Evolutionary conservation across 1,284 basidiomycete genomes (phyloP).

Genomic region (Ceratobasidium papillatum): DNA sequence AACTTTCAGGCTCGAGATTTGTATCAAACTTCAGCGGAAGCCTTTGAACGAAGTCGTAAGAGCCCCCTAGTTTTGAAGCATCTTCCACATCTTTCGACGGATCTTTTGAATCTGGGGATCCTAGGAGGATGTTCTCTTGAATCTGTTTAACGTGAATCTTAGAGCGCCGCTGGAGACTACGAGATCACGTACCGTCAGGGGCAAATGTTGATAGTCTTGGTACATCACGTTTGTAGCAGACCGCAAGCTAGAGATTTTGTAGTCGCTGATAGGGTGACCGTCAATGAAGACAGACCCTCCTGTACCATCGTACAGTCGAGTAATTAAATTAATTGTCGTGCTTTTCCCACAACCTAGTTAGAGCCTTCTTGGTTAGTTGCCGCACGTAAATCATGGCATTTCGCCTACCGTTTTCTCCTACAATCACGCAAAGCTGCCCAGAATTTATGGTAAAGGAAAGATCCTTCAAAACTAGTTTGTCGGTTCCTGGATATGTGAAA

Average conservation of each 20-base stretch:
- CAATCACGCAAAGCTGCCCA: conserved; percentile 44
- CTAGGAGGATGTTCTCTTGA: conserved; percentile 42
- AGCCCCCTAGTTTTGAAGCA: conserved; percentile 39
- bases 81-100: conserved; percentile 29
- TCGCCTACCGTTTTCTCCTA: conserved; percentile 42
- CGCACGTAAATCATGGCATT: background rate
- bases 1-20: background rate
- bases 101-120: conserved; percentile 8
- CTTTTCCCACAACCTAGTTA: conserved; percentile 42
- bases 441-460: conserved; percentile 41
- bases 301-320: conserved; percentile 40
- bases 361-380: too few relatives aligned
- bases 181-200: conserved; percentile 35
- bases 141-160: conserved; percentile 1
- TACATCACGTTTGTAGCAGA: conserved; percentile 39
- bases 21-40: conserved; percentile 41
- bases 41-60: conserved; percentile 41
- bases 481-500: conserved; percentile 40
- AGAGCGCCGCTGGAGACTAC: too few relatives aligned
- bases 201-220: conserved; percentile 41
- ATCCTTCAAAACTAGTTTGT: conserved; percentile 45
- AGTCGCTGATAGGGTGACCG: conserved; percentile 33
- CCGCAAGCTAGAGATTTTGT: conserved; percentile 39
- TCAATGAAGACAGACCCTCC: conserved; percentile 39
- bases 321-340: conserved; percentile 42